Evolutionary conservation across 1,139 yeast genomes (phyloP).

Genomic region (Ogataea hybrid): DNA sequence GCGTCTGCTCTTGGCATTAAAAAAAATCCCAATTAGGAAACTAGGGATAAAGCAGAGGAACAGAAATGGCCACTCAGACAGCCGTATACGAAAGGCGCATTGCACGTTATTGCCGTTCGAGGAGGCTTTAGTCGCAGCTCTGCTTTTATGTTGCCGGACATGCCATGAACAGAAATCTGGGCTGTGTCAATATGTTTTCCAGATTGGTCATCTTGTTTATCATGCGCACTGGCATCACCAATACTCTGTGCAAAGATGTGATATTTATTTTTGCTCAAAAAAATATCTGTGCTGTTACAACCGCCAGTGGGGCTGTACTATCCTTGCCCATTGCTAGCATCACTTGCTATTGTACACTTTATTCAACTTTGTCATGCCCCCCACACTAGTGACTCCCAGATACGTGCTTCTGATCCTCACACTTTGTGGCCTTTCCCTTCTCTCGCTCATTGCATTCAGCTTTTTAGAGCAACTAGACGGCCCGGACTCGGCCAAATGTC

Average conservation of each 20-base stretch:
- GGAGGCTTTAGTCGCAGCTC: too few relatives aligned
- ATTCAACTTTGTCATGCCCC: conserved; percentile 4
- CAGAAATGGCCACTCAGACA: background rate
- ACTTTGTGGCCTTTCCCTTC: conserved; percentile 19
- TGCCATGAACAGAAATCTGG: background rate
- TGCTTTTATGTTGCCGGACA: background rate
- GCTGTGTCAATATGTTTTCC: background rate
- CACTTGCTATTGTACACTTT: conserved; percentile 6
- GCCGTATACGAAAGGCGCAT: background rate
- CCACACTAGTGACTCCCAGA: conserved; percentile 17
- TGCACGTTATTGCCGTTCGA: background rate
- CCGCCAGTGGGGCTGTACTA: conserved; percentile 12
- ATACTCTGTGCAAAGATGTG: conserved; percentile 7
- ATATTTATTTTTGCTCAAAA: conserved; percentile 2
- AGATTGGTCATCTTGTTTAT: background rate
- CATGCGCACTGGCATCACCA: too few relatives aligned
- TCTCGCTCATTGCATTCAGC: conserved; percentile 23
- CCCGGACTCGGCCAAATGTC: conserved; percentile 39
- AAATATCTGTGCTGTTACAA: conserved; percentile 11
- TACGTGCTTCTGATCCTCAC: conserved; percentile 16
- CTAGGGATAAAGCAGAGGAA: conserved; percentile 1
- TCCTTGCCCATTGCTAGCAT: conserved; percentile 12
- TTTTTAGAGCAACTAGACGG: conserved; percentile 27
- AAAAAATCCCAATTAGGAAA: conserved; percentile 6
- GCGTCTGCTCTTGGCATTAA: conserved; percentile 4